Percentiles rank a stretch among this genome's conserved stretches.
phyloP scores from a whole-genome alignment of 2,329 filamentous ascomycete species.

The Aspergillus quadrilineatus region DNA sequence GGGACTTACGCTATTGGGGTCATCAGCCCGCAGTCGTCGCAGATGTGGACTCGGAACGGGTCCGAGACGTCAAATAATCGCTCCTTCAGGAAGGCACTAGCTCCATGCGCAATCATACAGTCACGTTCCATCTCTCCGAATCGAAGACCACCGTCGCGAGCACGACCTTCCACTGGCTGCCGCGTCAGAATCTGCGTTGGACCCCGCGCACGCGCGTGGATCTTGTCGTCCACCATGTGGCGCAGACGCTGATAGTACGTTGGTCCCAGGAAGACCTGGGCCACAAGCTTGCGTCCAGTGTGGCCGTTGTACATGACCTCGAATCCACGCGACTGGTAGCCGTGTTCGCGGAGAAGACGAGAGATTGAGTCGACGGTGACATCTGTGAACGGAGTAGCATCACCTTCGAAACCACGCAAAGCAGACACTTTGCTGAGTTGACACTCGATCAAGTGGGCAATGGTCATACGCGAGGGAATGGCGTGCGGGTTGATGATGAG shows the following conservation, averaged over 20 bases:
- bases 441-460: constrained; percentile 99
- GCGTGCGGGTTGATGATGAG: constrained; percentile 99
- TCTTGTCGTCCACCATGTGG: constrained; percentile 99
- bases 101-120: constrained; percentile 99
- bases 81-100: constrained; percentile 95
- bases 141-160: constrained; percentile 92
- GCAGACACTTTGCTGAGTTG: constrained; percentile 93
- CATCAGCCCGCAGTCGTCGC: constrained; percentile 98
- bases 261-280: constrained; percentile 94
- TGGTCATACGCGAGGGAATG: constrained; percentile 99
- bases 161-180: constrained; percentile 97
- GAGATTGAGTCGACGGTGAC: constrained; percentile 95
- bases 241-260: constrained; percentile 98
- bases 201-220: constrained; percentile 95
- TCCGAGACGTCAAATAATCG: constrained; percentile 95
- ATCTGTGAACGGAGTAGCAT: constrained; percentile 96
- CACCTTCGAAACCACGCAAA: constrained; percentile 90
- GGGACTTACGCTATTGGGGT: constrained; percentile 94
- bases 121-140: constrained; percentile 99
- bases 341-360: constrained; percentile 77
- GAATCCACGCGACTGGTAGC: constrained; percentile 95
- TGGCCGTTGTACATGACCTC: constrained; percentile 99
- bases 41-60: constrained; percentile 96
- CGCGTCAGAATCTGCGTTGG: constrained; percentile 96
- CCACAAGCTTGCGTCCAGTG: constrained; percentile 87